A percentile compares a stretch with the other conserved stretches of the same genome.
These are phyloP conservation scores for Fraxinus latifolia DNA, from an alignment of 305 asterid species.

Conservation along the genomic window DNA sequence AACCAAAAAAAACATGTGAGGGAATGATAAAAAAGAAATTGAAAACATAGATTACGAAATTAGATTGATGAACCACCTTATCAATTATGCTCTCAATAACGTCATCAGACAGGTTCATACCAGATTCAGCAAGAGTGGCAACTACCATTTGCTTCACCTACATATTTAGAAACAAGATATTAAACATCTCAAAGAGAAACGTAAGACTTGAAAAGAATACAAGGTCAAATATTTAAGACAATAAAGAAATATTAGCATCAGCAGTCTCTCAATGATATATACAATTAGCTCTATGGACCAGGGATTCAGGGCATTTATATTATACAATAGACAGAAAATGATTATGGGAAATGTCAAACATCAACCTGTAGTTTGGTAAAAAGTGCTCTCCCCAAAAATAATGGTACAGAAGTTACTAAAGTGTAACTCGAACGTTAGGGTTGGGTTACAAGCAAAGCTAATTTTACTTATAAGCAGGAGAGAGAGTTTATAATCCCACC, in stretches of 20 bases:
- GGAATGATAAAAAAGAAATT: background rate
- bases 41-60: background rate
- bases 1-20: background rate
- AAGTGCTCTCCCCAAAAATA: background rate
- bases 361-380: slow-evolving; percentile 1
- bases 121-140: slow-evolving; percentile 97
- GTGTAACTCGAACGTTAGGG: background rate
- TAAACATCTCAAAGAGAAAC: slow-evolving; percentile 14
- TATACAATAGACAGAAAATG: slow-evolving; percentile 1
- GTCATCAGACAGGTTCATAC: slow-evolving; percentile 96
- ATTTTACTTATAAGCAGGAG: background rate
- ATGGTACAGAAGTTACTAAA: background rate
- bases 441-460: background rate
- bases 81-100: slow-evolving; percentile 96
- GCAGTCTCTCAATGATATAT: background rate
- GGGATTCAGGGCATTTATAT: background rate
- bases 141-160: slow-evolving; percentile 99
- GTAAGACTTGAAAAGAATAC: background rate
- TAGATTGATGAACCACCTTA: slow-evolving; percentile 52
- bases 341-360: background rate
- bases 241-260: background rate
- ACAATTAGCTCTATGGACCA: background rate
- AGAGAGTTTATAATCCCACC: background rate
- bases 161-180: slow-evolving; percentile 20
- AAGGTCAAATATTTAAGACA: background rate